Conservation (phyloP, 2,329 filamentous ascomycete species). For the Corinectria fuckeliana region DNA sequence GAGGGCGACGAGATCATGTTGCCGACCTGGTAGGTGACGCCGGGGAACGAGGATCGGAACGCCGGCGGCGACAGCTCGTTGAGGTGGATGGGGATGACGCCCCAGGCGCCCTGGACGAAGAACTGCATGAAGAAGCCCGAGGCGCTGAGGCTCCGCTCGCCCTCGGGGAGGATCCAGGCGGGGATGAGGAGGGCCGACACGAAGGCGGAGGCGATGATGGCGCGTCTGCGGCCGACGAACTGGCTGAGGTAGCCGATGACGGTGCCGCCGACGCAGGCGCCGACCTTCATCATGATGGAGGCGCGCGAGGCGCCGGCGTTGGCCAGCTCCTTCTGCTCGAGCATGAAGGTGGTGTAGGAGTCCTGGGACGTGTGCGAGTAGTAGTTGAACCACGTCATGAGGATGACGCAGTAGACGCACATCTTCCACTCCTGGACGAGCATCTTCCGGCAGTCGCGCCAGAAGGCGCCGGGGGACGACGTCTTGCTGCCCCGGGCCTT, state of each 20-base stretch:
- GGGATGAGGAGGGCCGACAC: conserved; percentile 69
- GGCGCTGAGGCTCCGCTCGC: conserved; percentile 64
- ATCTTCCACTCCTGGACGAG: conserved; percentile 75
- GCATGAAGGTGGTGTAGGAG: conserved; percentile 82
- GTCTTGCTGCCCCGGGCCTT: conserved; percentile 63
- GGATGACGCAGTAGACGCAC: conserved; percentile 76
- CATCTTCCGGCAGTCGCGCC: conserved; percentile 73
- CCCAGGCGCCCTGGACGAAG: conserved; percentile 71
- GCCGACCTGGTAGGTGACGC: conserved; percentile 75
- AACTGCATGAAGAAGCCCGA: conserved; percentile 74
- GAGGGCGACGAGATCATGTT: conserved; percentile 77
- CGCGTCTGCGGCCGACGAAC: conserved; percentile 74
- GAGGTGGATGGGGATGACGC: conserved; percentile 74
- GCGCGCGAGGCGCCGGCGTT: conserved; percentile 72
- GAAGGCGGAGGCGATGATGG: conserved; percentile 67
- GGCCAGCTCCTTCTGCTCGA: conserved; percentile 71
- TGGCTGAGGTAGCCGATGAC: conserved; percentile 78
- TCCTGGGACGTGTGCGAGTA: conserved; percentile 84
- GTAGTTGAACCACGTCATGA: conserved; percentile 80
- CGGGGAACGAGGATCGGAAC: conserved; percentile 74
- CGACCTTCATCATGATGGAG: conserved; percentile 81
- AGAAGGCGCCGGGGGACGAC: conserved; percentile 62
- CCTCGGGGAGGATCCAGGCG: conserved; percentile 72
- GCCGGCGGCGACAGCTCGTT: conserved; percentile 75
- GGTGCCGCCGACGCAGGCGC: conserved; percentile 76